phyloP scores from a whole-genome alignment of 148 eudicot genomes.

The Mesembryanthemum crystallinum region DNA sequence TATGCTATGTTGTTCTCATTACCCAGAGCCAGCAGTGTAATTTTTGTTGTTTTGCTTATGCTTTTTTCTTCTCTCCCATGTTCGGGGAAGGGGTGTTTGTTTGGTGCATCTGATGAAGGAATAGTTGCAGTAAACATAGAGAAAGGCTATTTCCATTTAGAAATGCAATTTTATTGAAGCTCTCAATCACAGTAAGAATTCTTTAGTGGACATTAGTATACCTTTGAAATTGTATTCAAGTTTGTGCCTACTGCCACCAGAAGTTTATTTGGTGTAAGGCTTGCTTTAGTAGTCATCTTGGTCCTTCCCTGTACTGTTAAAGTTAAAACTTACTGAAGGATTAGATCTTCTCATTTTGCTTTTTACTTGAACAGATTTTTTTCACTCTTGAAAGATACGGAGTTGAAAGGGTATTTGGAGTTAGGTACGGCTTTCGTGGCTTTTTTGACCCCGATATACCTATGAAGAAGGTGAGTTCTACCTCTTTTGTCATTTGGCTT shows the following conservation, averaged over 20 bases:
- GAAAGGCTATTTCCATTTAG: too few species aligned
- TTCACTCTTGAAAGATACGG: constrained; percentile 53
- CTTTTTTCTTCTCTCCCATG: background rate
- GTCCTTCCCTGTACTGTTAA: background rate
- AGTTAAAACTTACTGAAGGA: background rate
- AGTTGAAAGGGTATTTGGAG: constrained; percentile 44
- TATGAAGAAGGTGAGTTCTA: constrained; percentile 37
- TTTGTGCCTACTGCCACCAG: too few species aligned
- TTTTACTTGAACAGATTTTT: constrained; percentile 35
- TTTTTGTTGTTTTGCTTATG: background rate
- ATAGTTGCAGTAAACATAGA: too few species aligned
- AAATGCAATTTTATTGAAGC: too few species aligned
- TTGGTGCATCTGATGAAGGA: too few species aligned
- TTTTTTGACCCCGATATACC: constrained; percentile 50
- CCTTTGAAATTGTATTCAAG: too few species aligned
- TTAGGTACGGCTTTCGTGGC: constrained; percentile 48
- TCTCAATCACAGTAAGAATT: too few species aligned
- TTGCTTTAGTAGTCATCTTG: background rate
- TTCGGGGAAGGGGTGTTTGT: too few species aligned
- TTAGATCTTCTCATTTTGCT: background rate
- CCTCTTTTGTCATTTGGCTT: constrained; percentile 16
- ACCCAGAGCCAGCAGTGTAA: background rate
- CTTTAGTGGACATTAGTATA: too few species aligned
- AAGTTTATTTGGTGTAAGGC: too few species aligned
- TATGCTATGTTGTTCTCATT: too few species aligned